Percentiles rank a stretch among this genome's conserved stretches.
Conservation (phyloP, 495 filamentous ascomycete genomes). For the Parathielavia hyrcaniae region DNA sequence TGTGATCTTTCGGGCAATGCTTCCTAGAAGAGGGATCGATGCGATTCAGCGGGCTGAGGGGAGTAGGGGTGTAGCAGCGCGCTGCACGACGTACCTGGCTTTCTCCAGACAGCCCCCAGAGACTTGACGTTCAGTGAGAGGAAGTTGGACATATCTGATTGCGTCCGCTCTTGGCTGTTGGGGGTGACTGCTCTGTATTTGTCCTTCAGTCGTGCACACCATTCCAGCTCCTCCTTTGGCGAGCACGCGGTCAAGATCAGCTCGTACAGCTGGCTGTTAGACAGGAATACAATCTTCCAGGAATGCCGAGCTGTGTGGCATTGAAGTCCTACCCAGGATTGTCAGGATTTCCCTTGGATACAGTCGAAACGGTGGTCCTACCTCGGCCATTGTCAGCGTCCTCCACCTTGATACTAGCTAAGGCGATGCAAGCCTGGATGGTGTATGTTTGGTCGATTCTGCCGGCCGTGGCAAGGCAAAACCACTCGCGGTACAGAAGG, state of each 20-base stretch:
- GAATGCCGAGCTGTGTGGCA: conserved; percentile 80
- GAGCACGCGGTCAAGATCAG: conserved; percentile 85
- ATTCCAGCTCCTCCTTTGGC: conserved; percentile 69
- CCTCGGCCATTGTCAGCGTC: conserved; percentile 76
- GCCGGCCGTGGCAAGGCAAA: conserved; percentile 66
- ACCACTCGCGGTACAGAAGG: conserved; percentile 73
- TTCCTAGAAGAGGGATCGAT: conserved; percentile 44
- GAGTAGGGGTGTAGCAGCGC: no score
- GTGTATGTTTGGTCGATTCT: conserved; percentile 58
- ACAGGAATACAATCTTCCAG: conserved; percentile 90
- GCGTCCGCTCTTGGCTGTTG: conserved; percentile 42
- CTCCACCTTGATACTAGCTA: conserved; percentile 67
- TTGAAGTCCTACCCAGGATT: conserved; percentile 57
- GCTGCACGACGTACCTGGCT: conserved; percentile 42
- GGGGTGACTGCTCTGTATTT: conserved; percentile 29
- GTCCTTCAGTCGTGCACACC: conserved; percentile 53
- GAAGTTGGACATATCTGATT: conserved; percentile 49
- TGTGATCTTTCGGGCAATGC: conserved; percentile 68
- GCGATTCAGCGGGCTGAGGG: conserved; percentile 11
- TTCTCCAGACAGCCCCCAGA: conserved; percentile 67
- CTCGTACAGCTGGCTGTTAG: conserved; percentile 70
- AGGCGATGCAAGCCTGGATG: conserved; percentile 66
- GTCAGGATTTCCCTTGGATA: conserved; percentile 10
- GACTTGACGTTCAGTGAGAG: conserved; percentile 63
- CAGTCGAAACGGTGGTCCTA: conserved; percentile 30